Evolutionary conservation across 2,329 filamentous ascomycete genomes (phyloP).

Genomic region (Neofusicoccum ribis): DNA sequence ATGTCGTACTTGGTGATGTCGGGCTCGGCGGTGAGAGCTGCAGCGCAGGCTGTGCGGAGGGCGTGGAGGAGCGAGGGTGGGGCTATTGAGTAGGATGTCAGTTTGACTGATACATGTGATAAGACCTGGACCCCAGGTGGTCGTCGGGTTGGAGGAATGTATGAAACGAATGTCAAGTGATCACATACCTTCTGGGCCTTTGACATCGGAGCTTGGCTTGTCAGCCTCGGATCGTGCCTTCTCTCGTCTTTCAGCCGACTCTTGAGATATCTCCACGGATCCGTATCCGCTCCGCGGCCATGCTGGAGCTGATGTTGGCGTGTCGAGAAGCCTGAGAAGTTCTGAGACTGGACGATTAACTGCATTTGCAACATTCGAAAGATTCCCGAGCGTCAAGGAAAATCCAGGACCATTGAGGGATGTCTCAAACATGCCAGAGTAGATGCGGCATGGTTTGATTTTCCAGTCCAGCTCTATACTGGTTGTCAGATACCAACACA

Average conservation of each 20-base stretch:
- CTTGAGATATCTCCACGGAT: slow-evolving; percentile 29
- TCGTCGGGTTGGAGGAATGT: slow-evolving; percentile 12
- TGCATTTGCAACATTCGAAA: slow-evolving; percentile 47
- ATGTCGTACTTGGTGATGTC: slow-evolving; percentile 70
- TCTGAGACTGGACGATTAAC: slow-evolving; percentile 41
- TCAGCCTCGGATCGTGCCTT: slow-evolving; percentile 31
- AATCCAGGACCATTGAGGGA: slow-evolving; percentile 72
- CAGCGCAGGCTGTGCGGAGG: slow-evolving; percentile 44
- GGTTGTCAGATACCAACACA: not conserved
- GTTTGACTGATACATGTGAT: not conserved
- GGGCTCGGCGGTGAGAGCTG: slow-evolving; percentile 60
- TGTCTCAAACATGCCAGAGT: slow-evolving; percentile 70
- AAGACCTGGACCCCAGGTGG: slow-evolving; percentile 28
- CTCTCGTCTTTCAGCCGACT: slow-evolving; percentile 29
- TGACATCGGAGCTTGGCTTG: slow-evolving; percentile 21
- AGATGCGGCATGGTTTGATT: slow-evolving; percentile 61
- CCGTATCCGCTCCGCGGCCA: slow-evolving; percentile 53
- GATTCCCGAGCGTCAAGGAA: slow-evolving; percentile 56
- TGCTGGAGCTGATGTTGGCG: slow-evolving; percentile 52
- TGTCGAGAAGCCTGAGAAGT: slow-evolving; percentile 51
- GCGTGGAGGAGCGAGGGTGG: slow-evolving; percentile 37
- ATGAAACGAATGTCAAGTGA: not conserved
- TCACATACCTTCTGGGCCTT: slow-evolving; percentile 5
- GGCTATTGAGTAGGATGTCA: slow-evolving; percentile 24
- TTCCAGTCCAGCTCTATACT: slow-evolving; percentile 50